Percentiles rank a stretch among this genome's conserved stretches.
Evolutionary conservation across 352 stramenopile species (phyloP).

Genomic region (Phytophthora constricta): DNA sequence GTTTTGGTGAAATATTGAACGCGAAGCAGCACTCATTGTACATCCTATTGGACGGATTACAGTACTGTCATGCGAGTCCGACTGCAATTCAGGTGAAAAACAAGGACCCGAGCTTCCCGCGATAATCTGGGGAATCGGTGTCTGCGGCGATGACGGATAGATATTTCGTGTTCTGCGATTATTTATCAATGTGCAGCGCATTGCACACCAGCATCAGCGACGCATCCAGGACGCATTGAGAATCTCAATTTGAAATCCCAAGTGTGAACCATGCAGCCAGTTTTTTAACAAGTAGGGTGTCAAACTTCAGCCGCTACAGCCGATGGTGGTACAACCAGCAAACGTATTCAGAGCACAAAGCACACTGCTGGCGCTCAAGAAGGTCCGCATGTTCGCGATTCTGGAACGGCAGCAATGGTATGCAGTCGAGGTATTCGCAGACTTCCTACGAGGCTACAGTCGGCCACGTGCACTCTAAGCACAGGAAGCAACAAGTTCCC

Average conservation of each 20-base stretch:
- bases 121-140: background rate
- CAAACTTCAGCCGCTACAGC: background rate
- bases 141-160: background rate
- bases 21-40: background rate
- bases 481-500: background rate
- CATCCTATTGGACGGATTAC: background rate
- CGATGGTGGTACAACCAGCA: background rate
- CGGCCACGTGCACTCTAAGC: background rate
- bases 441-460: background rate
- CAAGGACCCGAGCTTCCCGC: background rate
- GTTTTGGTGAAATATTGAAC: no score
- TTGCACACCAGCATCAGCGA: background rate
- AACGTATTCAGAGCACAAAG: background rate
- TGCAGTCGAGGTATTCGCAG: background rate
- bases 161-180: background rate
- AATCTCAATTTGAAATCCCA: no score
- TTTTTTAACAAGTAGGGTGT: background rate
- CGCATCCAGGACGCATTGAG: no score
- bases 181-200: background rate
- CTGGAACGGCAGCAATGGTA: background rate
- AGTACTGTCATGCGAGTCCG: no score
- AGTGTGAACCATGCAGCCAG: background rate
- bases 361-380: background rate
- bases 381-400: background rate
- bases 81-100: no score